Evolutionary conservation across 2,329 filamentous ascomycete genomes (phyloP).

Genomic region (Parascedosporium putredinis): DNA sequence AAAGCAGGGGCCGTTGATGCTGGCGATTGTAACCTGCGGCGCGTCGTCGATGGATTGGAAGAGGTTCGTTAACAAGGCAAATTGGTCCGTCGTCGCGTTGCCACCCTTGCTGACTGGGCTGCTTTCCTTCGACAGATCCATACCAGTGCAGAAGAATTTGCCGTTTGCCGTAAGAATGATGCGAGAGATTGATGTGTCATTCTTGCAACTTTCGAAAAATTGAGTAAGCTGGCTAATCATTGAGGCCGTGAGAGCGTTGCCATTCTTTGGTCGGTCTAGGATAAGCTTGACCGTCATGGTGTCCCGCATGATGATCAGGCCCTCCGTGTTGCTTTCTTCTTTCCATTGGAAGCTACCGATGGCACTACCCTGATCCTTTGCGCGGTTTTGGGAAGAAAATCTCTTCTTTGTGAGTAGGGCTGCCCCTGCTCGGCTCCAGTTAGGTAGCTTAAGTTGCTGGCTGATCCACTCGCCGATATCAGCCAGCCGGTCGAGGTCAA

Average conservation of each 20-base stretch:
- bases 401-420: constrained; percentile 19
- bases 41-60: constrained; percentile 26
- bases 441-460: constrained; percentile 32
- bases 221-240: constrained; percentile 24
- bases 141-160: constrained; percentile 30
- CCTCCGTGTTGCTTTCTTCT: constrained; percentile 8
- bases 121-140: constrained; percentile 22
- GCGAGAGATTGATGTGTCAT: constrained; percentile 20
- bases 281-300: constrained; percentile 17
- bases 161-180: constrained; percentile 25
- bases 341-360: constrained; percentile 7
- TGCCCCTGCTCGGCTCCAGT: constrained; percentile 36
- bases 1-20: constrained; percentile 29
- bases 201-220: constrained; percentile 16
- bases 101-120: constrained; percentile 6
- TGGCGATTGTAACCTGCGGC: constrained; percentile 29
- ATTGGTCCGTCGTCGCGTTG: constrained; percentile 10
- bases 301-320: constrained; percentile 18
- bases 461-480: constrained; percentile 51
- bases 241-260: constrained; percentile 25
- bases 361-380: not conserved
- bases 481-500: constrained; percentile 40
- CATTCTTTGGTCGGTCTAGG: constrained; percentile 25
- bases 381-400: not conserved
- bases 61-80: constrained; percentile 17